phyloP scores from a whole-genome alignment of 148 eudicot genomes.

The Salicornia ramosissima region DNA sequence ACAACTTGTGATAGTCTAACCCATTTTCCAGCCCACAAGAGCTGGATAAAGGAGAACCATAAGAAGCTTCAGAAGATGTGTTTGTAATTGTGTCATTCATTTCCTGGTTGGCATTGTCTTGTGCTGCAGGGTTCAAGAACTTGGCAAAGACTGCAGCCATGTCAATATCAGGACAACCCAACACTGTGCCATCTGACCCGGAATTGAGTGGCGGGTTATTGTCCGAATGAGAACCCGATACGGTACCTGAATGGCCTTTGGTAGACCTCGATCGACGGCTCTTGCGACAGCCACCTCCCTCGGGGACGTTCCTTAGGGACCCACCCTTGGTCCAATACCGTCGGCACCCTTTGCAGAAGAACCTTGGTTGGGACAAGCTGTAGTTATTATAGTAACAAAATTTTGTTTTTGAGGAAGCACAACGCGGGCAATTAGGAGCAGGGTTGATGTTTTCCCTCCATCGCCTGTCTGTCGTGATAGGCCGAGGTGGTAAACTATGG shows the following conservation, averaged over 20 bases:
- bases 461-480: slow-evolving; percentile 24
- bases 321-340: slow-evolving; percentile 48
- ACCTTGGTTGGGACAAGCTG: slow-evolving; percentile 42
- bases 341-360: slow-evolving; percentile 42
- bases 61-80: slow-evolving; percentile 36
- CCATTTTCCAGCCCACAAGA: slow-evolving; percentile 26
- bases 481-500: slow-evolving; percentile 20
- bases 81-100: slow-evolving; percentile 18
- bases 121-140: slow-evolving; percentile 41
- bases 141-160: slow-evolving; percentile 77
- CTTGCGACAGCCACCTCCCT: slow-evolving; percentile 42
- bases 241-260: not conserved
- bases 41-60: slow-evolving; percentile 26
- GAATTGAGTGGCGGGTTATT: slow-evolving; percentile 6
- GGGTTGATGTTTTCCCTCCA: slow-evolving; percentile 30
- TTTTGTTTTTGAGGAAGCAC: slow-evolving; percentile 39
- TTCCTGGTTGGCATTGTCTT: slow-evolving; percentile 13
- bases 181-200: slow-evolving; percentile 14
- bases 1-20: slow-evolving; percentile 23
- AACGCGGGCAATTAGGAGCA: slow-evolving; percentile 40
- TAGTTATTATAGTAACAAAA: slow-evolving; percentile 49
- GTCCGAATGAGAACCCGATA: slow-evolving; percentile 5
- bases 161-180: slow-evolving; percentile 45
- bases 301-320: slow-evolving; percentile 37
- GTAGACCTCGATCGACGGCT: slow-evolving; percentile 30